Evolutionary conservation across 352 stramenopile species (phyloP), one percentile per base, ranked within the genome.

Genomic region (Pythium diclinum): DNA sequence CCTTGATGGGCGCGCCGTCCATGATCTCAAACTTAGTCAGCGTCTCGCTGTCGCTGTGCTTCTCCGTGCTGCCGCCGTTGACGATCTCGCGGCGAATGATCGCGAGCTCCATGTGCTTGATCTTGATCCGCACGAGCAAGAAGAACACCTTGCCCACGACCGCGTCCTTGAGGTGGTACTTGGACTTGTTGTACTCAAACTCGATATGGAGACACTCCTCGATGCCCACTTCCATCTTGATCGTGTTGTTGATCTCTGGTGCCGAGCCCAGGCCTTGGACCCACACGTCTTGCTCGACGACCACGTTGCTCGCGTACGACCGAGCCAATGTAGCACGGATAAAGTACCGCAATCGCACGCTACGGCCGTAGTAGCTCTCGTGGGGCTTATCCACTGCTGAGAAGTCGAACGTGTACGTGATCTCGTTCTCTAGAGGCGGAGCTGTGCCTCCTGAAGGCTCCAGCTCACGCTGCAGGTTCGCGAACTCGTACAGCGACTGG

Each of bases 161-260:
- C 3, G 98, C 91, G 72, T 99, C 97, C 7, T 97, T 81, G 17
- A 99, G 81, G 73, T 99, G 93, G 79, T 98, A 99, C 67, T 89
- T 92, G 51, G 92, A 86, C 66, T 97, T 97, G 71, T 99, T 89
- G 77, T 98, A 99, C 74, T 99, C 91, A 71, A 99, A 99, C 85
- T 99, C 97, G 73, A 99, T 98, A 71, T 99, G 97, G 30, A 99
- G 85, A 82, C 97, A 99, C 59, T 99, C 97, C 81, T 99, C 97
- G 72, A 99, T 99, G 17, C 97, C 97, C 32, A 98, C 92, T 65
- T 99, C 97, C 95, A 99, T 98, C 78, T 99, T 98, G 61, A 99
- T 98, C 14, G 90, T 82, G 67, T 94, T 89, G 73, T 97, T 94
- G 59, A 96, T 71, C 36, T 83, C 77, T 9, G 95, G 94, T 58